phyloP scores from a whole-genome alignment of 2,329 filamentous ascomycete species.

The Tolypocladium cylindrosporum region DNA sequence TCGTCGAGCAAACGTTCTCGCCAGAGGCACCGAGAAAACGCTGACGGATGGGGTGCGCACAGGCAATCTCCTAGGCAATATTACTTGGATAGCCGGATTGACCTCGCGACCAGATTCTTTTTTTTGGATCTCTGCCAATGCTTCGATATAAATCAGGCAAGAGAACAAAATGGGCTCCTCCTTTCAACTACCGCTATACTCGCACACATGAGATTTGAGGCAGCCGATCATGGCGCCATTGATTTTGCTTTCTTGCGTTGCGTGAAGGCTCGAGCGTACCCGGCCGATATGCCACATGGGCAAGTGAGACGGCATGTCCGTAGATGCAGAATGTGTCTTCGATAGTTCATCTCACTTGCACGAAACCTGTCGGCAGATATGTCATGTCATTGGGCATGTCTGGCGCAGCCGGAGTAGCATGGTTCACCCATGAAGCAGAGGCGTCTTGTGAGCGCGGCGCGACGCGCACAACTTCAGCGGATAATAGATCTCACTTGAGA shows the following conservation, averaged over 20 bases:
- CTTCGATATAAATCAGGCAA: neutral
- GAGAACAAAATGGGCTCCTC: neutral
- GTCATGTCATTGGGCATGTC: neutral
- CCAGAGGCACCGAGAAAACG: neutral
- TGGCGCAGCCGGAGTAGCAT: neutral
- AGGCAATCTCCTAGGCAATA: neutral
- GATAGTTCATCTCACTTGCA: neutral
- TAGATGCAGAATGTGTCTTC: neutral
- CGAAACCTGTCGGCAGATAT: neutral
- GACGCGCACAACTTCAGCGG: neutral
- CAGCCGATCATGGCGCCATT: neutral
- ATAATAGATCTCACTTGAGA: neutral
- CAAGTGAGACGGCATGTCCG: neutral
- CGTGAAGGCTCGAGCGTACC: neutral
- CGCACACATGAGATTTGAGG: neutral
- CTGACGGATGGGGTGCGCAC: neutral
- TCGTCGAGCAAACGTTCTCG: neutral
- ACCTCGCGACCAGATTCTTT: neutral
- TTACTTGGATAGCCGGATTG: neutral
- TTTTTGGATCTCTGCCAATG: neutral
- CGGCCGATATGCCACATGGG: neutral
- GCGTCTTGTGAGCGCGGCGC: neutral
- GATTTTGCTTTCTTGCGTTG: neutral
- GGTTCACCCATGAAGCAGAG: neutral
- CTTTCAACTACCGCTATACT: neutral